Percentiles rank a stretch among this genome's conserved stretches.
These are phyloP conservation scores for Kazachstania sp. DNA, from an alignment of 1,139 yeast species.

Conservation along the genomic window DNA sequence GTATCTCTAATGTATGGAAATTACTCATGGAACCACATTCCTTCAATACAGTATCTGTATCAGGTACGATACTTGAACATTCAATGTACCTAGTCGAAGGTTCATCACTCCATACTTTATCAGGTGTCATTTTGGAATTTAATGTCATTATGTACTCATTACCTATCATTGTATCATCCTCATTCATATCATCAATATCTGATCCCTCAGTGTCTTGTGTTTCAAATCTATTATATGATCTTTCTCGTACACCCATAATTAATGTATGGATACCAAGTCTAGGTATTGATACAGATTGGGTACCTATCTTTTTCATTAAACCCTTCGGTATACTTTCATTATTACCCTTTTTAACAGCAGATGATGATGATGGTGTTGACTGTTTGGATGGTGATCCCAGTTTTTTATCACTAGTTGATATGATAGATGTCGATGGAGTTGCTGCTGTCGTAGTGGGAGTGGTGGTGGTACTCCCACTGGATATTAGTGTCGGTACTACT, in stretches of 20 bases:
- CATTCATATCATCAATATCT: slow-evolving; percentile 34
- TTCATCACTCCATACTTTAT: slow-evolving; percentile 26
- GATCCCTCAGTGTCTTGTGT: slow-evolving; percentile 16
- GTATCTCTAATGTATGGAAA: slow-evolving; percentile 35
- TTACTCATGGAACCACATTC: slow-evolving; percentile 22
- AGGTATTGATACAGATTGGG: slow-evolving; percentile 30
- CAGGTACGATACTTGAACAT: slow-evolving; percentile 23
- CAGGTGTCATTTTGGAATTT: slow-evolving; percentile 21
- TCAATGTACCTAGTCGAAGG: slow-evolving; percentile 25
- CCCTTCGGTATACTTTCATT: slow-evolving; percentile 5
- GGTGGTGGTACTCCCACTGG: slow-evolving; percentile 30
- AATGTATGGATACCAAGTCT: slow-evolving; percentile 34
- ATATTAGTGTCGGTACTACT: slow-evolving; percentile 75
- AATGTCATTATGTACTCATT: slow-evolving; percentile 29
- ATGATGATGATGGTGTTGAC: background rate
- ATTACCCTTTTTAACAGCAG: background rate
- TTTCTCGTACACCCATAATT: slow-evolving; percentile 30
- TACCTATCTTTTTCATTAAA: slow-evolving; percentile 24
- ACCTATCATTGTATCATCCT: slow-evolving; percentile 3
- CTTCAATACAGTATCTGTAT: slow-evolving; percentile 27
- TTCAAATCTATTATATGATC: slow-evolving; percentile 18
- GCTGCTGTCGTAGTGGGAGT: slow-evolving; percentile 45
- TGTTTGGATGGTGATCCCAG: background rate
- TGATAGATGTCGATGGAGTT: slow-evolving; percentile 76
- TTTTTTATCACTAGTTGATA: slow-evolving; percentile 33